Evolutionary conservation across 192 early-diverging fungal species (phyloP).

Genomic region (Phycomyces nitens): DNA sequence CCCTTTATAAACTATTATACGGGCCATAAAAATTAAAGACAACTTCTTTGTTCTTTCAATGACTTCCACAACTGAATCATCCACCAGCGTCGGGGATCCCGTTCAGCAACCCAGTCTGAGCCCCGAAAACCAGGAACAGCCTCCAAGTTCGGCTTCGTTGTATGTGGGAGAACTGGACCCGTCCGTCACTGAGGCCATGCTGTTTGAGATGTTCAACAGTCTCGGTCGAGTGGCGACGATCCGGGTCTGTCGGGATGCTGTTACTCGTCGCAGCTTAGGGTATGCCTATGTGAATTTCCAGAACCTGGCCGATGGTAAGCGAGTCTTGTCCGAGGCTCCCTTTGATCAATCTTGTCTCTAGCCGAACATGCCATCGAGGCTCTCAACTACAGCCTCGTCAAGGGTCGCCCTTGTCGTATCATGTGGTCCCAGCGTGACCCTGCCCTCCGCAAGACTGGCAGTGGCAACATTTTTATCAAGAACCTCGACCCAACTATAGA

Average conservation of each 20-base stretch:
- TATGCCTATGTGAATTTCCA: conserved; percentile 99
- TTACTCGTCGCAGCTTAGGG: conserved; percentile 92
- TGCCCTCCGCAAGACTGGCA: conserved; percentile 82
- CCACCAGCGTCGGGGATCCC: too few species aligned
- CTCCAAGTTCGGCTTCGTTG: conserved; percentile 59
- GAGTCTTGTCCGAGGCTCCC: too few species aligned
- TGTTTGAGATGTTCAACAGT: conserved; percentile 97
- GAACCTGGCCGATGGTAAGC: conserved; percentile 72
- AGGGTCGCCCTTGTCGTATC: conserved; percentile 94
- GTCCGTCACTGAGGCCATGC: conserved; percentile 93
- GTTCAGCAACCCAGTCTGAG: too few species aligned
- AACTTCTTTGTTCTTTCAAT: too few species aligned
- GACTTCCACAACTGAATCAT: too few species aligned
- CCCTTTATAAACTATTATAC: too few species aligned
- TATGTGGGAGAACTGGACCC: conserved; percentile 98
- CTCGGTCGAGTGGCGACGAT: conserved; percentile 94
- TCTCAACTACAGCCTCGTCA: conserved; percentile 95
- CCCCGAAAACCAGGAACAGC: too few species aligned
- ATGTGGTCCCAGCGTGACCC: conserved; percentile 99
- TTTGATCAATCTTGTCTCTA: conserved; percentile 20
- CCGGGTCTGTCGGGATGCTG: conserved; percentile 96
- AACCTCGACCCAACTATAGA: conserved; percentile 96
- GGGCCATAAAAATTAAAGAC: too few species aligned
- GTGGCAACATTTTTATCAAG: conserved; percentile 99
- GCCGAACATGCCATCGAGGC: conserved; percentile 88